Conservation (phyloP, 2,329 filamentous ascomycete species). For the Alternaria consortialis region DNA sequence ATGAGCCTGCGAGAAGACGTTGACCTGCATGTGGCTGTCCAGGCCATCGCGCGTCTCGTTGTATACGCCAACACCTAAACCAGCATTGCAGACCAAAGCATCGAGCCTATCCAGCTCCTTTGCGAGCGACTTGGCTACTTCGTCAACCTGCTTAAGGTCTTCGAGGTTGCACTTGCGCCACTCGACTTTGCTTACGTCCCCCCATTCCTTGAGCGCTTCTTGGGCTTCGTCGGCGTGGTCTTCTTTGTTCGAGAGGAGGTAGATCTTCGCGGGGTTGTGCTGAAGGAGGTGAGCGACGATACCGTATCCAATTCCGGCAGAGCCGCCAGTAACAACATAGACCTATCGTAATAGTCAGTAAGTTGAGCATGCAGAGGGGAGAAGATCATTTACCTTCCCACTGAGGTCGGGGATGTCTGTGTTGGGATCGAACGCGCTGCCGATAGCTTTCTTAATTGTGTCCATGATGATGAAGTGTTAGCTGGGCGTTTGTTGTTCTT, state of each 20-base stretch:
- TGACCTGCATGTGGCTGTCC: conserved; percentile 62
- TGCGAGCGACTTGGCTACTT: conserved; percentile 56
- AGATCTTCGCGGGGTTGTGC: conserved; percentile 58
- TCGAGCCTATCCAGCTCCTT: conserved; percentile 56
- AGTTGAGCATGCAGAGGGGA: not conserved
- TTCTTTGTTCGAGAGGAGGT: conserved; percentile 61
- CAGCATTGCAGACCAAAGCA: conserved; percentile 60
- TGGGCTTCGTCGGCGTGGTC: conserved; percentile 58
- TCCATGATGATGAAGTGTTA: conserved; percentile 26
- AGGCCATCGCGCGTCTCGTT: conserved; percentile 61
- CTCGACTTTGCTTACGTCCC: conserved; percentile 57
- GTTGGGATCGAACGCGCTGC: conserved; percentile 47
- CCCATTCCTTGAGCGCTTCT: conserved; percentile 53
- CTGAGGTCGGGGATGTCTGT: conserved; percentile 53
- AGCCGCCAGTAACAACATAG: conserved; percentile 60
- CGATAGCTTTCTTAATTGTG: conserved; percentile 31
- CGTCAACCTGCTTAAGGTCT: conserved; percentile 56
- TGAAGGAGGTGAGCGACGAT: conserved; percentile 63
- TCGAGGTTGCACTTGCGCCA: conserved; percentile 59
- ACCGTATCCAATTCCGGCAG: conserved; percentile 61
- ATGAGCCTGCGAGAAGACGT: conserved; percentile 61
- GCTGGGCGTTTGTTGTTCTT: not conserved
- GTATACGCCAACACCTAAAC: conserved; percentile 60
- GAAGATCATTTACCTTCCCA: conserved; percentile 42
- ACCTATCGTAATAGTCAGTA: conserved; percentile 35